Conservation (phyloP, 176 grass and related monocot genomes). For the Carex kokanica region DNA sequence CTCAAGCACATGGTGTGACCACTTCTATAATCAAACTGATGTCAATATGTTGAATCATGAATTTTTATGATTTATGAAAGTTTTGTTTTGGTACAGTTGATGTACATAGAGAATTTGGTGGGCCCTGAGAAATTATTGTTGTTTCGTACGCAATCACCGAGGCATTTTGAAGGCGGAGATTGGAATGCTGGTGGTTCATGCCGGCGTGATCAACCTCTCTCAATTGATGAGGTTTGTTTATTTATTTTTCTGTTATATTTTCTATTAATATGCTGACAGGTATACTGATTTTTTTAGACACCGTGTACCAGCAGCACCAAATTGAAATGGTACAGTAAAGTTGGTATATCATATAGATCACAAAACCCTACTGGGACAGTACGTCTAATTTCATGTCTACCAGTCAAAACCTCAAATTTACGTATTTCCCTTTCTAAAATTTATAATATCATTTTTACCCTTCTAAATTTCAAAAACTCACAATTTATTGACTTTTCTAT, state of each 20-base stretch:
- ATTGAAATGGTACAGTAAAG: not conserved
- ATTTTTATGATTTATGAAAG: no score
- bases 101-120: conserved; percentile 38
- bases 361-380: no score
- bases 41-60: not conserved
- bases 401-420: no score
- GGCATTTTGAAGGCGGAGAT: conserved; percentile 92
- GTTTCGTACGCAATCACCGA: conserved; percentile 81
- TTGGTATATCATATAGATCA: not conserved
- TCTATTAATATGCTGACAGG: not conserved
- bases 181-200: conserved; percentile 82
- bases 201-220: conserved; percentile 42
- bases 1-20: conserved; percentile 70
- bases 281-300: not conserved
- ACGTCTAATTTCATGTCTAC: no score
- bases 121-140: conserved; percentile 41
- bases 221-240: conserved; percentile 40
- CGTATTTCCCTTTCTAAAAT: no score
- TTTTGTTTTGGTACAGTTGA: conserved; percentile 36
- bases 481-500: no score
- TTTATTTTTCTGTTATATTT: not conserved
- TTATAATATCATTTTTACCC: not conserved
- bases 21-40: not conserved
- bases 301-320: not conserved
- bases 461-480: no score